A percentile compares a stretch with the other conserved stretches of the same genome.
Conservation (phyloP, 169 alveolate genomes). For the Cryptosporidium ubiquitum region DNA sequence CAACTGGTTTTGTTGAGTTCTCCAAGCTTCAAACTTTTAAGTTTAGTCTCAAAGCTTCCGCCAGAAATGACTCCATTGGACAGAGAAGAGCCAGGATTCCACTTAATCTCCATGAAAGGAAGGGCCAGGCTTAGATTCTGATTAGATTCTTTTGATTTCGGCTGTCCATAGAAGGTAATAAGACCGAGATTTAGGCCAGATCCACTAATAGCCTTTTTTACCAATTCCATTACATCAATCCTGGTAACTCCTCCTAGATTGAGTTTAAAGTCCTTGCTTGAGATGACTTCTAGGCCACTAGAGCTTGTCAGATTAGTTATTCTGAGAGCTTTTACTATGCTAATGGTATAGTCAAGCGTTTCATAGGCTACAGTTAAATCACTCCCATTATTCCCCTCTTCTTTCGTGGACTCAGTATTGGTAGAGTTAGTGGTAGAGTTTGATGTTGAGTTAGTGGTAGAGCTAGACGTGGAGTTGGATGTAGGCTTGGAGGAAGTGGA, state of each 20-base stretch:
- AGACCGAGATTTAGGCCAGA: background rate
- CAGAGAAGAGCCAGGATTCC: slow-evolving; percentile 51
- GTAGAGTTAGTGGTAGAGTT: background rate
- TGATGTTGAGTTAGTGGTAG: background rate
- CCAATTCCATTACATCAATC: slow-evolving; percentile 6
- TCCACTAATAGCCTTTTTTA: background rate
- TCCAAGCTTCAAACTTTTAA: slow-evolving; percentile 6
- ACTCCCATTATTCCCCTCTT: background rate
- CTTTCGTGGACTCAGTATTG: background rate
- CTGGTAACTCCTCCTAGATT: slow-evolving; percentile 6
- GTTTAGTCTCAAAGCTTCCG: slow-evolving; percentile 2
- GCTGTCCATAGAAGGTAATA: slow-evolving; percentile 5
- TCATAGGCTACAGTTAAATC: background rate
- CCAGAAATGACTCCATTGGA: slow-evolving; percentile 50
- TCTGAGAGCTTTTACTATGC: background rate
- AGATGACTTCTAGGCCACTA: background rate
- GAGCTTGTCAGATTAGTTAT: background rate
- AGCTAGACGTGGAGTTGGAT: background rate
- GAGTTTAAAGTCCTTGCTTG: slow-evolving; percentile 49
- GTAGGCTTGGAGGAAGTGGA: background rate
- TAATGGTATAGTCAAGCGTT: slow-evolving; percentile 14
- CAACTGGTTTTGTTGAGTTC: slow-evolving; percentile 4
- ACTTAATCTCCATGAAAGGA: slow-evolving; percentile 26
- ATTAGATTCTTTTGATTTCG: background rate
- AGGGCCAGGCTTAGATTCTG: slow-evolving; percentile 11